Evolutionary conservation across 2,329 filamentous ascomycete species (phyloP).

Genomic region (Cytospora piceicola): DNA sequence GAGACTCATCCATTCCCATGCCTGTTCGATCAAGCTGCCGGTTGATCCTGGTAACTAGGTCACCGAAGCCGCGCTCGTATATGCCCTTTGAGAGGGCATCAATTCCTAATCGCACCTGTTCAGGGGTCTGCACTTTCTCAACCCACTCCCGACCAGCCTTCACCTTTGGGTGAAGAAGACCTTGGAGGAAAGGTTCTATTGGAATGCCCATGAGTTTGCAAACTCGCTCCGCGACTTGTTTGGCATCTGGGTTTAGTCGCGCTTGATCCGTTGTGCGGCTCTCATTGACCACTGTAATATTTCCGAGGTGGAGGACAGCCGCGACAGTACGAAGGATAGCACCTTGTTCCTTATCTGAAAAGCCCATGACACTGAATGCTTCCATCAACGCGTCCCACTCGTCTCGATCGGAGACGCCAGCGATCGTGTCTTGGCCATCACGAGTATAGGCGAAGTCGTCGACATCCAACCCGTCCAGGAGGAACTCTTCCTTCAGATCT

Average conservation of each 20-base stretch:
- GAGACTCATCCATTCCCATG: conserved; percentile 81
- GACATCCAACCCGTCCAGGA: conserved; percentile 74
- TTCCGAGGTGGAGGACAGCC: conserved; percentile 90
- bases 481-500: conserved; percentile 73
- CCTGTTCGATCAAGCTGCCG: conserved; percentile 85
- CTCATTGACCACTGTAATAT: conserved; percentile 87
- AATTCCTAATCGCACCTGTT: conserved; percentile 87
- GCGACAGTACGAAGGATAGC: conserved; percentile 87
- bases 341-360: conserved; percentile 80
- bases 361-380: conserved; percentile 93
- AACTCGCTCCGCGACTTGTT: conserved; percentile 74
- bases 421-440: conserved; percentile 88
- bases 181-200: conserved; percentile 82
- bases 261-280: conserved; percentile 91
- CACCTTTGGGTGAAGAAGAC: conserved; percentile 87
- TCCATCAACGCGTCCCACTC: conserved; percentile 92
- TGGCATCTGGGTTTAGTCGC: conserved; percentile 74
- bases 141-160: conserved; percentile 98
- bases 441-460: conserved; percentile 91
- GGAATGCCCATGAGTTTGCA: conserved; percentile 85
- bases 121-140: conserved; percentile 95
- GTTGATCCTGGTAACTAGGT: conserved; percentile 91
- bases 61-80: conserved; percentile 93
- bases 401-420: conserved; percentile 84
- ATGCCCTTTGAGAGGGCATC: conserved; percentile 96